Evolutionary conservation across 495 filamentous ascomycete genomes (phyloP).

Genomic region (Pyrenopolyporus hunteri): DNA sequence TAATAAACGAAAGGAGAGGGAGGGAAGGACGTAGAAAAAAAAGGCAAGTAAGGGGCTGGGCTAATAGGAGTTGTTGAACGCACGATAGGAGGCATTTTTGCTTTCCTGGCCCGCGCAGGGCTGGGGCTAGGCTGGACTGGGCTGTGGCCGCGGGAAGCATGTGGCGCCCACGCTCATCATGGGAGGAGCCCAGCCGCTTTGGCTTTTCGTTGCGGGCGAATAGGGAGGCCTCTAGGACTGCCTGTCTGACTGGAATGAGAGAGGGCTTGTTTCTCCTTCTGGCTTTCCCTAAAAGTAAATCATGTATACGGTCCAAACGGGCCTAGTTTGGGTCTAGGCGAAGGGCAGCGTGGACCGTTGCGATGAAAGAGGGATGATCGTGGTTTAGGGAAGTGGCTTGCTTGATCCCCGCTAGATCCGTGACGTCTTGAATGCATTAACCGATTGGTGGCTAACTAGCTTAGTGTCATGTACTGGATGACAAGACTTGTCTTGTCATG

Average conservation of each 20-base stretch:
- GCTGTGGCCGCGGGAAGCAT: slow-evolving; percentile 10
- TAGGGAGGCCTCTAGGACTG: not conserved
- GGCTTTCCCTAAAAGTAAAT: too few relatives aligned
- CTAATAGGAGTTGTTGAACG: too few relatives aligned
- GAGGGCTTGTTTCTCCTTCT: too few relatives aligned
- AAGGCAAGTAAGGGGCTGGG: not conserved
- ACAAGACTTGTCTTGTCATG: slow-evolving; percentile 16
- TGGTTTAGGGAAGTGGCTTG: not conserved
- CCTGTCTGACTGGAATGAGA: too few relatives aligned
- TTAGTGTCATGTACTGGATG: slow-evolving; percentile 5
- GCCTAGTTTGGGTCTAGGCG: not conserved
- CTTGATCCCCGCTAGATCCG: slow-evolving; percentile 4
- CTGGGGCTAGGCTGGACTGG: slow-evolving; percentile 11
- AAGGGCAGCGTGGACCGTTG: not conserved
- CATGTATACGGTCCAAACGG: too few relatives aligned
- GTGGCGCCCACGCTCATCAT: slow-evolving; percentile 9
- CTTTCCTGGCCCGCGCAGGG: slow-evolving; percentile 10
- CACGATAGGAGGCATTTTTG: slow-evolving; percentile 1
- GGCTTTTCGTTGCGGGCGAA: slow-evolving; percentile 4
- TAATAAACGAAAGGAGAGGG: slow-evolving; percentile 2
- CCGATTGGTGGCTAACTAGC: not conserved
- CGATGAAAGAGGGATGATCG: slow-evolving; percentile 3
- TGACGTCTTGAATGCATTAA: slow-evolving; percentile 14
- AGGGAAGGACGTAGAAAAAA: not conserved
- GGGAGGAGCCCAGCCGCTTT: slow-evolving; percentile 4